Conservation (phyloP, 2,329 filamentous ascomycete genomes). For the Aspergillus hiratsukae region DNA sequence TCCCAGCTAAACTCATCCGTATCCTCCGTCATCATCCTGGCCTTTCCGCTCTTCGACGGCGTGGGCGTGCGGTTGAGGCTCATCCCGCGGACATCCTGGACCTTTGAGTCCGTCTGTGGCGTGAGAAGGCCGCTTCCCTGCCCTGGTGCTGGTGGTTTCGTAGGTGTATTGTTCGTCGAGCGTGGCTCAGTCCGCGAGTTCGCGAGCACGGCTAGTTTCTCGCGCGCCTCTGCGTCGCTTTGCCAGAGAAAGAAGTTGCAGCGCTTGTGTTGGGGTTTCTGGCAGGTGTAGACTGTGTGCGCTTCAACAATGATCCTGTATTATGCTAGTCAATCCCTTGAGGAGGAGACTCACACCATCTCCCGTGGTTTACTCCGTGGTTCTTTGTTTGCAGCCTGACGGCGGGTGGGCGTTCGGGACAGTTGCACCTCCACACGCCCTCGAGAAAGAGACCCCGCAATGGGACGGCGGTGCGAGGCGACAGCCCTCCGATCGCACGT, state of each 20-base stretch:
- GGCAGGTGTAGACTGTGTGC: slow-evolving; percentile 53
- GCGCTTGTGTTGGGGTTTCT: slow-evolving; percentile 43
- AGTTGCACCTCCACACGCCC: slow-evolving; percentile 53
- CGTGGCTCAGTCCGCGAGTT: slow-evolving; percentile 47
- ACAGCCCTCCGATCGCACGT: slow-evolving; percentile 1
- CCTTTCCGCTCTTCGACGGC: slow-evolving; percentile 24
- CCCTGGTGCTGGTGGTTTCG: slow-evolving; percentile 9
- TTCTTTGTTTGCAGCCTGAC: slow-evolving; percentile 56
- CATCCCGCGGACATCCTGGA: not conserved
- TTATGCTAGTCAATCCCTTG: not conserved
- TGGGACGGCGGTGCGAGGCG: slow-evolving; percentile 19
- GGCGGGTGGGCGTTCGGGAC: slow-evolving; percentile 50
- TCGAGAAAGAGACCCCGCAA: slow-evolving; percentile 40
- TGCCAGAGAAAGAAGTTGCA: slow-evolving; percentile 62
- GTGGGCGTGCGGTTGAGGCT: slow-evolving; percentile 1
- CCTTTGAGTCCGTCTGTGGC: slow-evolving; percentile 25
- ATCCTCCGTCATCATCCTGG: slow-evolving; percentile 29
- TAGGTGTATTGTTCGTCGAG: slow-evolving; percentile 21
- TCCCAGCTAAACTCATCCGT: slow-evolving; percentile 38
- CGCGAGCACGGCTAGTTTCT: slow-evolving; percentile 46
- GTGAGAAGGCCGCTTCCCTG: slow-evolving; percentile 27
- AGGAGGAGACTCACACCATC: slow-evolving; percentile 42
- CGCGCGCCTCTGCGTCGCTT: slow-evolving; percentile 52
- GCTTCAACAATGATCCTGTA: not conserved
- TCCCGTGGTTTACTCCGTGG: slow-evolving; percentile 51